Conservation (phyloP, 331 rosid genomes). For the Pyrus hybrid region DNA sequence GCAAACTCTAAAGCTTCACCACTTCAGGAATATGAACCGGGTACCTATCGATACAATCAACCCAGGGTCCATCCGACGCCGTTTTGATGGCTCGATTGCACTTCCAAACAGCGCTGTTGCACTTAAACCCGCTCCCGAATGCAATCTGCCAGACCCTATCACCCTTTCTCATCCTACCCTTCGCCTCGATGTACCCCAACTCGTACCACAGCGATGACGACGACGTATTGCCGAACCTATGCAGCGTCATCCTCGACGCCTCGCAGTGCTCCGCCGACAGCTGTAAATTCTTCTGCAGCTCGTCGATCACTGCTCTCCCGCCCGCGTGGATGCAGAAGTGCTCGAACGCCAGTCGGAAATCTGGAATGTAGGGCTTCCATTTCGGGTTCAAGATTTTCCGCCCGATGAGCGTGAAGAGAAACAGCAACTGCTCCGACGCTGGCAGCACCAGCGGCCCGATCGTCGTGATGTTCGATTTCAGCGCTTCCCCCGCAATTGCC, state of each 20-base stretch:
- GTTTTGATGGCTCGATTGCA: constrained; percentile 62
- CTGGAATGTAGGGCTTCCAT: constrained; percentile 64
- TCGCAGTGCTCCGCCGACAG: constrained; percentile 54
- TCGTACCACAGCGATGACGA: constrained; percentile 64
- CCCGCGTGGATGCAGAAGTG: constrained; percentile 69
- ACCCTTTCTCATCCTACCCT: constrained; percentile 50
- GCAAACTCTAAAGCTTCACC: constrained; percentile 53
- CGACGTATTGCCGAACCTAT: constrained; percentile 55
- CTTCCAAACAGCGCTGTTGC: constrained; percentile 97
- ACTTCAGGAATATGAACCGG: constrained; percentile 91
- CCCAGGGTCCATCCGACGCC: constrained; percentile 65
- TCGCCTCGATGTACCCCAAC: constrained; percentile 39
- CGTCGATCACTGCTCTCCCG: constrained; percentile 49
- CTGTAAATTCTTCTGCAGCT: constrained; percentile 54
- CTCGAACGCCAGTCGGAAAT: constrained; percentile 53
- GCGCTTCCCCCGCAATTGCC: constrained; percentile 97
- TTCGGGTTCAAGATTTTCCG: constrained; percentile 45
- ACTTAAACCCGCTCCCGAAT: constrained; percentile 68
- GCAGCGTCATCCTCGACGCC: constrained; percentile 57
- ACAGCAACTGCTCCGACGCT: constrained; percentile 48
- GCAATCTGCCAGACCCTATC: constrained; percentile 56
- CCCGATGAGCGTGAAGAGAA: constrained; percentile 36
- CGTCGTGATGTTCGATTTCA: constrained; percentile 84
- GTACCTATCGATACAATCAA: constrained; percentile 73
- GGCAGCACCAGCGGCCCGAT: constrained; percentile 64